Percentiles rank a stretch among this genome's conserved stretches.
These are phyloP conservation scores for Verruconis gallopava DNA, from an alignment of 2,329 filamentous ascomycete species.

Conservation along the genomic window DNA sequence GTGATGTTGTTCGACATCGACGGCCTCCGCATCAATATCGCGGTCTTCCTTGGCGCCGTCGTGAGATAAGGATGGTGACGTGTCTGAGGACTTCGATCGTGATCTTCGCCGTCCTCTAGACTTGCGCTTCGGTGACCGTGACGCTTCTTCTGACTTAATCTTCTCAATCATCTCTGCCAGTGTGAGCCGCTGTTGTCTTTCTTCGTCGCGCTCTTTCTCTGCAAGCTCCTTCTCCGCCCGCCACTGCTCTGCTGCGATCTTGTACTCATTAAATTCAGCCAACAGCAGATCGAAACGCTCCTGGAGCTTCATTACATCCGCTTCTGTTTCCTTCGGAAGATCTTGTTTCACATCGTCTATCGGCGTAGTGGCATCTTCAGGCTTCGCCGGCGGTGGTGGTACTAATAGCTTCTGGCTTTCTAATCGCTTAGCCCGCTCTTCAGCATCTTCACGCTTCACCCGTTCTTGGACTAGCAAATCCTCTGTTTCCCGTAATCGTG, in stretches of 20 bases:
- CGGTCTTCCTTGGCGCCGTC: constrained; percentile 1
- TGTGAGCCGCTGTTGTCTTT: constrained; percentile 56
- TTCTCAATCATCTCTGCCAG: constrained; percentile 80
- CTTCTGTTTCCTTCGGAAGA: constrained; percentile 22
- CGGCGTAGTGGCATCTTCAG: constrained; percentile 6
- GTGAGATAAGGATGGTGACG: not conserved
- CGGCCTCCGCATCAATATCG: not conserved
- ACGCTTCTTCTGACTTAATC: constrained; percentile 57
- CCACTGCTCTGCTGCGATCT: constrained; percentile 66
- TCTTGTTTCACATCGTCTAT: constrained; percentile 10
- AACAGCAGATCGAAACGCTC: constrained; percentile 64
- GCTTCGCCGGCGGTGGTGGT: constrained; percentile 10
- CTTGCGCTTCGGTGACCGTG: constrained; percentile 20
- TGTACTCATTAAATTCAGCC: constrained; percentile 68
- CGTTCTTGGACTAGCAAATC: constrained; percentile 66
- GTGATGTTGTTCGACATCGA: not conserved
- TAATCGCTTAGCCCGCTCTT: constrained; percentile 58
- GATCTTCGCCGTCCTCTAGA: constrained; percentile 4
- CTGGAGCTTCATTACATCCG: constrained; percentile 42
- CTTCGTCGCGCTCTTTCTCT: constrained; percentile 60
- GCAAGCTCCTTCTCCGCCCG: constrained; percentile 66
- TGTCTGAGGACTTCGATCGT: constrained; percentile 1
- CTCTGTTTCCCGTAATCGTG: constrained; percentile 71
- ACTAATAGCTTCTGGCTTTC: constrained; percentile 28
- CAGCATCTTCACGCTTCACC: constrained; percentile 67